Percentiles rank a stretch among this genome's conserved stretches.
Conservation (phyloP, 2,329 filamentous ascomycete species). For the Sporothrix humicola region DNA sequence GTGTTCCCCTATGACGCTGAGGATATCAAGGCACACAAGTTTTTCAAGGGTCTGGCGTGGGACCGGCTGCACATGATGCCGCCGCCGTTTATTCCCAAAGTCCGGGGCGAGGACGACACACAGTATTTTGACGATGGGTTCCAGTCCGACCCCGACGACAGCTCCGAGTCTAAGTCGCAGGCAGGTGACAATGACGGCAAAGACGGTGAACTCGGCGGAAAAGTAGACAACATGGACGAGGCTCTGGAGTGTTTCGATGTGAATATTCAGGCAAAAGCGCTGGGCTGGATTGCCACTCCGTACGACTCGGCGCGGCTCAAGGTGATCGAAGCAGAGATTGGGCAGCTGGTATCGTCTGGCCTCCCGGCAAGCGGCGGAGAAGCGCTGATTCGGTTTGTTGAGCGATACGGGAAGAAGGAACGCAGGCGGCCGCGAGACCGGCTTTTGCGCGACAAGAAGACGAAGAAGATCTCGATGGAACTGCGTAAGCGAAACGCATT, state of each 20-base stretch:
- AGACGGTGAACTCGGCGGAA: background rate
- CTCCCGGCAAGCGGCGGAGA: constrained; percentile 49
- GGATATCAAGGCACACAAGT: constrained; percentile 87
- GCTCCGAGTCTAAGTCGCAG: constrained; percentile 8
- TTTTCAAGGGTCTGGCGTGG: constrained; percentile 84
- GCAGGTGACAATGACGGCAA: background rate
- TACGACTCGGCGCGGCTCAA: constrained; percentile 57
- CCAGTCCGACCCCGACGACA: constrained; percentile 57
- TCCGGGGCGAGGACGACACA: constrained; percentile 72
- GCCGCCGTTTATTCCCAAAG: constrained; percentile 81
- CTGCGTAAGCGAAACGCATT: constrained; percentile 84
- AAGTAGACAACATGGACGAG: constrained; percentile 17
- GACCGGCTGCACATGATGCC: constrained; percentile 69
- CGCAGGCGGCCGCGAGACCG: constrained; percentile 84
- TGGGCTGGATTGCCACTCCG: constrained; percentile 54
- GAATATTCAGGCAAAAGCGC: constrained; percentile 50
- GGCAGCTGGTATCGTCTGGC: constrained; percentile 43
- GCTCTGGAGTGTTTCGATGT: constrained; percentile 16
- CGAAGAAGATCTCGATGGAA: constrained; percentile 72
- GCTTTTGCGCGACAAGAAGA: constrained; percentile 73
- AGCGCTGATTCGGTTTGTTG: constrained; percentile 57
- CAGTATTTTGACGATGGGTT: constrained; percentile 89
- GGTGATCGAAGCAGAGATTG: constrained; percentile 57
- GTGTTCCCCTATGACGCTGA: constrained; percentile 85
- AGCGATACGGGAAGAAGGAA: constrained; percentile 65